Evolutionary conservation across 768 basidiomycete species (phyloP), one percentile per base, ranked within the genome.

Genomic region (Artomyces pyxidatus): DNA sequence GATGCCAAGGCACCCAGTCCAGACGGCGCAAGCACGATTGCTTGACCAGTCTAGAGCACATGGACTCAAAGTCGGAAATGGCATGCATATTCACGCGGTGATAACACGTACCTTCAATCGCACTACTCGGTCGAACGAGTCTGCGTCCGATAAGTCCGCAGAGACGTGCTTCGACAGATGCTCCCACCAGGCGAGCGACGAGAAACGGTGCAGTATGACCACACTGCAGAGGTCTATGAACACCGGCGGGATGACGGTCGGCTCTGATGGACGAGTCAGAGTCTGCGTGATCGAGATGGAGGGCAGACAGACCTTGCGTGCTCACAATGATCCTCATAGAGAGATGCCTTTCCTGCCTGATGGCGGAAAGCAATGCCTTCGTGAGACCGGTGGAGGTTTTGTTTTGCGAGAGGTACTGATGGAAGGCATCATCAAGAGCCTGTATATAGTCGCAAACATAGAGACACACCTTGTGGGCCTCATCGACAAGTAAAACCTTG

Each of bases 111-210:
- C 85, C 73, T 83, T 72, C 2, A 87, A 68, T 45, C 60, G 75
- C 12, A 84, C 83, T 9, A 87, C 76, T 43, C 75, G 71, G 51
- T 85, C 78, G 50, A 87, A 86, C 0, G 76, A 81, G 30, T 83
- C 78, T 1, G 68, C 72, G 6, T 68, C 65, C 1, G 75, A 73
- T 47, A 85, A 72, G 52, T 84, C 75, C 0, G 81, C 79, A 0
- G 81, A 78, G 4, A 87, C 81, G 56, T 86, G 84, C 17, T 80
- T 75, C 1, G 74, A 68, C 1, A 88, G 59, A 54, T 87, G 83
- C 0, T 79, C 72, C 79, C 83, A 84, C 85, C 85, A 87, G 2
- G 80, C 71, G 0, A 82, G 81, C 0, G 86, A 87, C 0, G 84
- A 84, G 61, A 88, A 88, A 1, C 85, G 71, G 53, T 87, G 85